Evolutionary conservation across 257 asterid species (phyloP).

Genomic region (Fraxinus excelsior): DNA sequence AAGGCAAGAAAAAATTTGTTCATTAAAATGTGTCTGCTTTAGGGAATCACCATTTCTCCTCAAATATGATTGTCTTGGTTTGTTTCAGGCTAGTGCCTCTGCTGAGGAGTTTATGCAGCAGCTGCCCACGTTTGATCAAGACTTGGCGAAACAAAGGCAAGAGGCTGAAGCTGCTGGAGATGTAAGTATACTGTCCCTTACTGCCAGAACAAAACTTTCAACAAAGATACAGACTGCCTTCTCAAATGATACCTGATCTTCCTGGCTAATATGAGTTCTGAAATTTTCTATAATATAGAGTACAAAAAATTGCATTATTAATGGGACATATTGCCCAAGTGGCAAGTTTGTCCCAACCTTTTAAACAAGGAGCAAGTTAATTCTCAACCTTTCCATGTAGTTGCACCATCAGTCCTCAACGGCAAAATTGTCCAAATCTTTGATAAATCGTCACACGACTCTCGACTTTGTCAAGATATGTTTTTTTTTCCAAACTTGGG

Average conservation of each 20-base stretch:
- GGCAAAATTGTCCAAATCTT: neutral
- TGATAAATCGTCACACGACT: neutral
- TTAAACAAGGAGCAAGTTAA: neutral
- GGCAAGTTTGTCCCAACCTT: neutral
- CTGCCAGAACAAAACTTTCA: neutral
- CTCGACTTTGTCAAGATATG: neutral
- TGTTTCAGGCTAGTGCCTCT: conserved; percentile 65
- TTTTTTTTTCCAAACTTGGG: too few relatives aligned
- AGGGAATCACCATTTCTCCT: conserved; percentile 10
- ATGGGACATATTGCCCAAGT: neutral
- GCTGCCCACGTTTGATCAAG: conserved; percentile 75
- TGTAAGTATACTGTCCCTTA: conserved; percentile 54
- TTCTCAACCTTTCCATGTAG: neutral
- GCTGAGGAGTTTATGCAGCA: conserved; percentile 75
- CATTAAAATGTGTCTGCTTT: conserved; percentile 1
- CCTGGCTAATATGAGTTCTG: neutral
- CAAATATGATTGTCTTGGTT: conserved; percentile 29
- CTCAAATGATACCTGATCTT: neutral
- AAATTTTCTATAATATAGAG: neutral
- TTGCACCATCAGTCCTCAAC: neutral
- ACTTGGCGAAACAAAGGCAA: conserved; percentile 63
- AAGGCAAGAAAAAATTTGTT: conserved; percentile 44
- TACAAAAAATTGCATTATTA: neutral
- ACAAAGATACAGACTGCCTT: neutral
- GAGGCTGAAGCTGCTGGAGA: conserved; percentile 89